phyloP scores from a whole-genome alignment of 345 rosid genomes.

The Arabis alpina region DNA sequence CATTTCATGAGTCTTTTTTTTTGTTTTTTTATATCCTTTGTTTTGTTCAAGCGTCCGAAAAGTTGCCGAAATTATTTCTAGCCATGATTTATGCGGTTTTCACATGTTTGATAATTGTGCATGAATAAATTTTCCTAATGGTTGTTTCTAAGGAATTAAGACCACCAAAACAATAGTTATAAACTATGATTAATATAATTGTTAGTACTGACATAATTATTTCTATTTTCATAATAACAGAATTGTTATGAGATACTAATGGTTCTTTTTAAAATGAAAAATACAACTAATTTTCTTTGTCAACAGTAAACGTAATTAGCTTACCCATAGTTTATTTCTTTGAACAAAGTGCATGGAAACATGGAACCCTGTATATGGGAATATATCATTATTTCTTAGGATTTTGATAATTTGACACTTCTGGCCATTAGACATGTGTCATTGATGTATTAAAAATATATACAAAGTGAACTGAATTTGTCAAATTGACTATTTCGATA shows the following conservation, averaged over 20 bases:
- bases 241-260: not conserved
- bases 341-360: not conserved
- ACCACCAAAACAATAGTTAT: no score
- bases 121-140: no score
- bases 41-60: no score
- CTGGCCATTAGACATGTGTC: slow-evolving; percentile 5
- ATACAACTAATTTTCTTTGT: not conserved
- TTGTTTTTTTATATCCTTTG: no score
- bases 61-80: no score
- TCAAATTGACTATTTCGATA: not conserved
- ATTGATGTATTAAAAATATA: slow-evolving; percentile 3
- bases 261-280: not conserved
- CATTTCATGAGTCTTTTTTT: no score
- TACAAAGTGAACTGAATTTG: slow-evolving; percentile 7
- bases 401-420: slow-evolving; percentile 12
- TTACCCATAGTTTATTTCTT: not conserved
- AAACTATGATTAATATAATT: no score
- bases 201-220: no score
- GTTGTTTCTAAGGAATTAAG: no score
- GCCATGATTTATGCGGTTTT: no score
- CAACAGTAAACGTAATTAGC: not conserved
- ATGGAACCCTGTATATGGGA: not conserved
- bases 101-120: no score
- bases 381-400: not conserved
- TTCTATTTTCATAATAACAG: no score